These are phyloP conservation scores for Globisporangium cystogenes DNA, from an alignment of 352 stramenopile species.

Conservation along the genomic window DNA sequence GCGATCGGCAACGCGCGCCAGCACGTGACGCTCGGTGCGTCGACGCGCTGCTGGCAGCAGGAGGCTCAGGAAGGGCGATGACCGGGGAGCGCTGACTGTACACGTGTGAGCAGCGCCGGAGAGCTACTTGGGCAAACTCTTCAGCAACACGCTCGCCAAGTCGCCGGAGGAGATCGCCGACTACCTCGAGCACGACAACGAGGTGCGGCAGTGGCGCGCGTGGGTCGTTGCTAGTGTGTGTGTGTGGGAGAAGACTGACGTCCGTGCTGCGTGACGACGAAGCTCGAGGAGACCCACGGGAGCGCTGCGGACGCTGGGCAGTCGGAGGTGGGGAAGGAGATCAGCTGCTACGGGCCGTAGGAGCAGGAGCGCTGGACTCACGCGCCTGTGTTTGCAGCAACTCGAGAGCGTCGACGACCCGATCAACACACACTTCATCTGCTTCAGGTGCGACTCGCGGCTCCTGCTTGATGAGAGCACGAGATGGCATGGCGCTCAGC, in stretches of 20 bases:
- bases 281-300: slow-evolving; percentile 91
- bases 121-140: slow-evolving; percentile 84
- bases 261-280: background rate
- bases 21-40: slow-evolving; percentile 51
- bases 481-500: background rate
- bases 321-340: slow-evolving; percentile 53
- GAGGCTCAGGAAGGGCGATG: too few relatives aligned
- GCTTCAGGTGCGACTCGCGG: slow-evolving; percentile 67
- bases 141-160: slow-evolving; percentile 72
- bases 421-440: slow-evolving; percentile 96
- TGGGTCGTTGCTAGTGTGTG: too few relatives aligned
- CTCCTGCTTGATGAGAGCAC: background rate
- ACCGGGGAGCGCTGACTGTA: too few relatives aligned
- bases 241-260: background rate
- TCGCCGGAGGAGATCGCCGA: slow-evolving; percentile 78
- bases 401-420: slow-evolving; percentile 88
- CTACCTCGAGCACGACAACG: slow-evolving; percentile 88
- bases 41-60: too few relatives aligned
- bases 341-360: background rate
- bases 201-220: too few relatives aligned
- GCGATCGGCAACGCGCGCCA: slow-evolving; percentile 89
- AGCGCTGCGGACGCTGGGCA: slow-evolving; percentile 86
- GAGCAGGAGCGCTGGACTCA: background rate
- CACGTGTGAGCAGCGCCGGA: slow-evolving; percentile 24
- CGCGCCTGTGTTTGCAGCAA: slow-evolving; percentile 37